phyloP scores from a whole-genome alignment of 306 rosid species.

The Pyrus communis region DNA sequence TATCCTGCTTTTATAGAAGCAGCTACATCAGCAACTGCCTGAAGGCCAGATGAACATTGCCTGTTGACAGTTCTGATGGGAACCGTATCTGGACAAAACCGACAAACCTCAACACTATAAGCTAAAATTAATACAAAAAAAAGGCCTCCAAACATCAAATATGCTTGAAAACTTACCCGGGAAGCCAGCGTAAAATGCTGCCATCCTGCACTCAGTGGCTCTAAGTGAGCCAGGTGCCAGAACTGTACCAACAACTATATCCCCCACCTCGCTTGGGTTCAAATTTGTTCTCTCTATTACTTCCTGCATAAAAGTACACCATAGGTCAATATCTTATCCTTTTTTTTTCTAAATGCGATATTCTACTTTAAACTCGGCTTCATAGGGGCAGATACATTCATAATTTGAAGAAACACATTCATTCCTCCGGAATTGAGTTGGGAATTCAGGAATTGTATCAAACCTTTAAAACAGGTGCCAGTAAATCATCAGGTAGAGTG shows the following conservation, averaged over 20 bases:
- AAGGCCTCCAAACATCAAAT: background rate
- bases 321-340: too few species aligned
- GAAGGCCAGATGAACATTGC: conserved; percentile 95
- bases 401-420: too few species aligned
- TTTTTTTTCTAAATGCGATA: too few species aligned
- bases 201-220: conserved; percentile 88
- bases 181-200: conserved; percentile 83
- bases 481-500: conserved; percentile 79
- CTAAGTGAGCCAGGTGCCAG: conserved; percentile 78
- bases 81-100: conserved; percentile 51
- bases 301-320: conserved; percentile 30
- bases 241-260: conserved; percentile 90
- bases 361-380: too few species aligned
- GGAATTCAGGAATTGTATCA: background rate
- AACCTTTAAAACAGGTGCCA: conserved; percentile 75
- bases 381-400: too few species aligned
- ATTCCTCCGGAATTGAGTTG: background rate
- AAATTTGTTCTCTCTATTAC: conserved; percentile 73
- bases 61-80: conserved; percentile 86
- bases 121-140: background rate
- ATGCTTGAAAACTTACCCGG: conserved; percentile 45
- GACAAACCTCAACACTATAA: background rate
- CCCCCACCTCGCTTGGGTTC: conserved; percentile 77
- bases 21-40: conserved; percentile 94
- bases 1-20: conserved; percentile 79